phyloP scores from a whole-genome alignment of 108 stramenopile species.

The Parietichytrium sp. region DNA sequence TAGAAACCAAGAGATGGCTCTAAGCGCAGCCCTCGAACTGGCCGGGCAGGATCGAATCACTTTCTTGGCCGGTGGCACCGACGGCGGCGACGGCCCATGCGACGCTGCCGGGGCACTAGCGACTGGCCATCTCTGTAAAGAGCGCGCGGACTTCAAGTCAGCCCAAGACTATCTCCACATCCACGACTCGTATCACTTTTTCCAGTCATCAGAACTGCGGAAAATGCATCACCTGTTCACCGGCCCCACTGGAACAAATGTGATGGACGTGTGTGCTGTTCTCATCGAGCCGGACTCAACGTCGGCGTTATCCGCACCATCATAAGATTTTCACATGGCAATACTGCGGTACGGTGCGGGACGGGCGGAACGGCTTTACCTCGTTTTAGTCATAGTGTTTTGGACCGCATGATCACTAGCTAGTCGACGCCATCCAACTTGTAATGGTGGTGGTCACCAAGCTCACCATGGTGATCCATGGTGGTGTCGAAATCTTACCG shows the following conservation, averaged over 20 bases:
- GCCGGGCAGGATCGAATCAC: not conserved
- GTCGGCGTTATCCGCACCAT: too few species aligned
- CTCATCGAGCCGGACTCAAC: not conserved
- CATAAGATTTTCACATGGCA: too few species aligned
- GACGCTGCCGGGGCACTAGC: conserved; percentile 42
- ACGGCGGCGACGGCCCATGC: conserved; percentile 42
- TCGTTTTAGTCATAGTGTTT: too few species aligned
- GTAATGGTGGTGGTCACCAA: too few species aligned
- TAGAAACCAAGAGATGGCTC: conserved; percentile 40
- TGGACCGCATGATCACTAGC: too few species aligned
- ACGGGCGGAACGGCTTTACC: too few species aligned
- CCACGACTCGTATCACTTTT: conserved; percentile 37
- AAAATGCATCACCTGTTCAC: not conserved
- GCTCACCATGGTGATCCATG: too few species aligned
- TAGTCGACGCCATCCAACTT: too few species aligned
- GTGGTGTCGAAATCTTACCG: too few species aligned
- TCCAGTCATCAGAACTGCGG: not conserved
- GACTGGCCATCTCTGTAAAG: not conserved
- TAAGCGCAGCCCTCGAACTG: not conserved
- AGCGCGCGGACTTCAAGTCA: not conserved
- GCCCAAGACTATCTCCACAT: not conserved
- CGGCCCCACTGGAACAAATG: conserved; percentile 45
- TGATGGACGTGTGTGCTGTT: conserved; percentile 26
- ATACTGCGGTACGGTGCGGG: too few species aligned
- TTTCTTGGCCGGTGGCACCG: conserved; percentile 19